Conservation (phyloP, 225 moss, liverwort and hornwort species). For the Sphagnum tenellum region DNA sequence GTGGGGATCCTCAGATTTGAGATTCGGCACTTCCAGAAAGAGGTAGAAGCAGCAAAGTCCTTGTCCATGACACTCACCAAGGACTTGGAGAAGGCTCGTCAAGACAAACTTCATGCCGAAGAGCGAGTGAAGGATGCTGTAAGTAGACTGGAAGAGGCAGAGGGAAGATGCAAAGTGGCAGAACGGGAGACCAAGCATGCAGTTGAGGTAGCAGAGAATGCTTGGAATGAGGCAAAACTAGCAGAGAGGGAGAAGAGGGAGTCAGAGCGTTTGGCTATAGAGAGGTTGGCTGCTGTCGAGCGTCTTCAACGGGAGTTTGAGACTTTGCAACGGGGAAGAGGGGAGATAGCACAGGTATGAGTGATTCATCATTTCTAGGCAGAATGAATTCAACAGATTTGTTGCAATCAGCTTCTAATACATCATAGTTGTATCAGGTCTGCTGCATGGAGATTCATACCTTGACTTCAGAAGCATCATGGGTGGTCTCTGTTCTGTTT, state of each 20-base stretch:
- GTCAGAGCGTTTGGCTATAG: constrained; percentile 60
- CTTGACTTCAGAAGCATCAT: no score
- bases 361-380: no score
- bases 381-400: no score
- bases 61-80: constrained; percentile 28
- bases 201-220: constrained; percentile 59
- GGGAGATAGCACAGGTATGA: constrained; percentile 39
- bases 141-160: constrained; percentile 54
- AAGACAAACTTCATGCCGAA: constrained; percentile 44
- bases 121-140: constrained; percentile 32
- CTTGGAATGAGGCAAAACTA: constrained; percentile 41
- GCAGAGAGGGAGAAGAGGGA: constrained; percentile 64
- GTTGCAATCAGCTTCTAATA: no score
- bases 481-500: no score
- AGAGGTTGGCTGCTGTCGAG: constrained; percentile 51
- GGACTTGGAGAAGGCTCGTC: constrained; percentile 47
- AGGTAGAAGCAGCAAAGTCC: constrained; percentile 42
- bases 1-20: constrained; percentile 38
- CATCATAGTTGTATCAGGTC: no score
- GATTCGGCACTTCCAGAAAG: constrained; percentile 30
- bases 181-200: constrained; percentile 58
- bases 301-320: constrained; percentile 43
- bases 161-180: constrained; percentile 30
- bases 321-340: constrained; percentile 50
- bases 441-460: no score